Evolutionary conservation across 441 rosid genomes (phyloP), one percentile per base, ranked within the genome.

Genomic region (Arabidopsis hybrid): DNA sequence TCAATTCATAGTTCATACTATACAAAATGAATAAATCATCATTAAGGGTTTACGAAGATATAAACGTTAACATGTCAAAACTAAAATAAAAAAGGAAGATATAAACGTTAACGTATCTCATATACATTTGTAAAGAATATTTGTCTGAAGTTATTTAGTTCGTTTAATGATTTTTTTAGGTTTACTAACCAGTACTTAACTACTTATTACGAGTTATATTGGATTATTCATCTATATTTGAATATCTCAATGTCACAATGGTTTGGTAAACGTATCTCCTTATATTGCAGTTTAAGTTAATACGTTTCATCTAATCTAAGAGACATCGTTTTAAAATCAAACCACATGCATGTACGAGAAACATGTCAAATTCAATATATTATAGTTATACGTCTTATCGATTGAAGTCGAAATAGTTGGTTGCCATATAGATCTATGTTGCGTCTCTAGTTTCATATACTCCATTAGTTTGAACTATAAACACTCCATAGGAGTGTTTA

Each of bases 331-430:
- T n/a, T 13, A 52, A 11, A 65, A 63, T n/a, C 18, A 35, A 35
- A 1, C 73, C 73, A 71, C 68, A 60, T 71, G 52, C 68, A 71
- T 50, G 43, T 34, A 64, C 32, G 2, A 7, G 53, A 13, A 59
- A 70, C 26, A 39, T 71, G 75, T 43, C 70, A 45, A 55, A 34
- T 72, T 72, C 56, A 61, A 63, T 63, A 18, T 35, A 2, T 53
- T 43, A 43, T 50, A 6, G 76, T 18, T 63, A 34, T 35, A 53
- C 56, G 70, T 63, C 62, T 72, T 43, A 34, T 43, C 43, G 63
- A 11, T 71, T 49, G 74, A 60, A 53, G 69, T 61, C 13, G 75
- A 61, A 61, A 71, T 11, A 71, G 29, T 39, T 71, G 32, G 65
- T 36, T 59, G 29, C 65, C 53, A 18, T 69, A 17, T 31, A 43